Conservation (phyloP, 805 yeast genomes). For the Saccharomycopsis synnaedendra region DNA sequence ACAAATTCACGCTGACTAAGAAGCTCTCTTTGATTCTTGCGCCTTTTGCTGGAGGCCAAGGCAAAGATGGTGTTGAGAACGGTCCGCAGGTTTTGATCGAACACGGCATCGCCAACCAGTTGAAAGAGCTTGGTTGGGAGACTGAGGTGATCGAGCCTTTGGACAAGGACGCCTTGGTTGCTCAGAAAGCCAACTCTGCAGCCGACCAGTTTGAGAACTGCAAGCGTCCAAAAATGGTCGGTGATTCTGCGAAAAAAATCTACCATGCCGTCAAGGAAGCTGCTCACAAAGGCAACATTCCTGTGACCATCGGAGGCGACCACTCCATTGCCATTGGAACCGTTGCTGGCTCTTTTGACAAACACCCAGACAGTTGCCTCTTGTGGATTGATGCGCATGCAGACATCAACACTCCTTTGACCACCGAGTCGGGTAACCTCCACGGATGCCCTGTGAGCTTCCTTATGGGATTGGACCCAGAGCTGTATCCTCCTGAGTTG, state of each 20-base stretch:
- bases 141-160: slow-evolving; percentile 44
- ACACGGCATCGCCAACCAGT: slow-evolving; percentile 55
- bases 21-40: slow-evolving; percentile 68
- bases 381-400: slow-evolving; percentile 98
- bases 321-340: slow-evolving; percentile 95
- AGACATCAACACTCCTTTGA: slow-evolving; percentile 80
- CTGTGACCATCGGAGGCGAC: slow-evolving; percentile 90
- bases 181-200: slow-evolving; percentile 26
- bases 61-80: slow-evolving; percentile 82
- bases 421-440: slow-evolving; percentile 79
- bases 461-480: slow-evolving; percentile 67
- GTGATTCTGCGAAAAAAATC: slow-evolving; percentile 55
- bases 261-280: slow-evolving; percentile 47
- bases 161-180: slow-evolving; percentile 32
- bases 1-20: slow-evolving; percentile 42
- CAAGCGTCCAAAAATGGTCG: slow-evolving; percentile 70
- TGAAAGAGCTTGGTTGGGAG: slow-evolving; percentile 66
- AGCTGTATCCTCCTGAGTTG: slow-evolving; percentile 60
- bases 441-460: slow-evolving; percentile 97
- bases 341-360: slow-evolving; percentile 67
- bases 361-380: slow-evolving; percentile 78
- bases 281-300: slow-evolving; percentile 40
- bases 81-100: slow-evolving; percentile 80
- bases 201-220: slow-evolving; percentile 36
- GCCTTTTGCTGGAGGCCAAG: slow-evolving; percentile 95